Base-by-base conservation (phyloP, 257 asterid species). In the Fraxinus cuspidata region DNA sequence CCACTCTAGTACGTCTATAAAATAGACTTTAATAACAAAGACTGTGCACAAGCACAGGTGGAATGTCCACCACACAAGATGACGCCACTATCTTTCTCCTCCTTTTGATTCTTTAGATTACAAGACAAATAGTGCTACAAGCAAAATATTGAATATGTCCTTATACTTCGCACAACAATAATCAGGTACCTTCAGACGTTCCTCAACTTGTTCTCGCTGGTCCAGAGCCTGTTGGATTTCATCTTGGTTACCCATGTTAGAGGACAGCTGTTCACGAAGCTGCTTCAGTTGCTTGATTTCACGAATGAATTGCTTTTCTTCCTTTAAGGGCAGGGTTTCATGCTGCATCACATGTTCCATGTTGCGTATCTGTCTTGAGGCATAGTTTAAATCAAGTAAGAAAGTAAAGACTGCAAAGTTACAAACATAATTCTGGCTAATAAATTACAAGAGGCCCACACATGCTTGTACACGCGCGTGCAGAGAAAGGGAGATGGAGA, bases 201-300 rank as follows among this genome's bases (percentile, higher is more conserved):
- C 92, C 83, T 93, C 98, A 79, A 74, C 83, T 87, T 89, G 91
- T 70, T 76, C 96, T 80, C 88, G 88, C 79, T 95, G 86, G 74
- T 90, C 94, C 81, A 93, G 87, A 77, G 94, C 97, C 88, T 93
- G 90, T 85, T 90, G 93, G 78, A 95, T 86, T 85, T 95, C 97
- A 80, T 86, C 97, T 78, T 86, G 89, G 86, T 87, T 92, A 34
- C 99, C 97, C 80, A 90, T 86, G 81, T 87, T 93, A 63, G 91
- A 90, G 25, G 98, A 91, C 72, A 95, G 79, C 73, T 93, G 96
- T 71, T 88, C 97, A 3, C 98, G 93, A 49, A 86, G 90, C 82
- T 93, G 96, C 88, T 91, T 93, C 85, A 95, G 85, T 82, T 88
- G 97, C 84, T 93, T 95, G 84, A 95, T 93, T 82, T 93, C 97